Base-by-base conservation (phyloP, 2,329 filamentous ascomycete species). In the Neofusicoccum parvum region DNA sequence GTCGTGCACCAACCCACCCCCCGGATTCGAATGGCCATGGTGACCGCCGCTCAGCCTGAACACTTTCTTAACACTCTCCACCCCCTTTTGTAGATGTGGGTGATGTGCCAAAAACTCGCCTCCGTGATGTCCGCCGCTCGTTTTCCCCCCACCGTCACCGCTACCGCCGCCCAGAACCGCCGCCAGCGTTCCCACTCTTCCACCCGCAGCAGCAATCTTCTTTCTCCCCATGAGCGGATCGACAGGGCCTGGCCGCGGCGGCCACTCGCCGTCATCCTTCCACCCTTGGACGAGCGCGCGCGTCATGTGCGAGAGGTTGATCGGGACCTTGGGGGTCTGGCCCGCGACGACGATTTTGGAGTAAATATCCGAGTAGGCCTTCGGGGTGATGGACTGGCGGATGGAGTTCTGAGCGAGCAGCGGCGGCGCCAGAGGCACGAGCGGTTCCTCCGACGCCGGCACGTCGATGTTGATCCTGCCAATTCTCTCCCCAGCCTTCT, bases 191-290 rank as follows among this genome's bases (percentile, higher is more conserved):
- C 65, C 41, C 6, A 60, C 50, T 3, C 53, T n/a, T 17, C 49
- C 58, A 5, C 41, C 67, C 20, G 66, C 66, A 6, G 54, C 53
- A 11, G 50, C 56, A 20, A 69, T 71, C 41, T 73, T 73, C 69
- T 76, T 78, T 70, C 77, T 77, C 45, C 78, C 74, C 15, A 69
- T 72, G 50, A 79, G 79, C 68, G 83, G 75, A 72, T 86, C 81
- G 51, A 82, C 70, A 53, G 84, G 72, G 17, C 80, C 80, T 0
- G 83, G 76, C 70, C 86, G 87, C 1, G 91, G 92, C 4, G 94
- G 94, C 94, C 94, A 98, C 77, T 97, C 92, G 15, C 93, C 94
- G 72, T 95, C 92, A 46, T 92, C 86, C 77, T 96, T 96, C 94
- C 94, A 97, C 49, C 94, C 94, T 34, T 90, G 85, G 0, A 98